phyloP scores from a whole-genome alignment of 257 asterid genomes.

The Nicotiana undulata region DNA sequence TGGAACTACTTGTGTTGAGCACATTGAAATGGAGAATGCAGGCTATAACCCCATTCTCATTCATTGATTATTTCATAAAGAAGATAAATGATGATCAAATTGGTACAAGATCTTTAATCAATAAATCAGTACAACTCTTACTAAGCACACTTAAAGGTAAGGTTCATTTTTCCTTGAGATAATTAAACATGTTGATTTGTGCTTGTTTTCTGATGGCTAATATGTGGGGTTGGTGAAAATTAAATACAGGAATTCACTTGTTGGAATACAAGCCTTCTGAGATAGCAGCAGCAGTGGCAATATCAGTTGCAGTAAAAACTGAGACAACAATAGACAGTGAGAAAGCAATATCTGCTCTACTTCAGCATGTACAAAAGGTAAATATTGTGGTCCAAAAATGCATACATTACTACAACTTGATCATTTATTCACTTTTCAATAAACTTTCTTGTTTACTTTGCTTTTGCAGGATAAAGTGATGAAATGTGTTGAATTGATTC shows the following conservation, averaged over 20 bases:
- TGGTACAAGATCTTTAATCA: slow-evolving; percentile 12
- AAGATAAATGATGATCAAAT: slow-evolving; percentile 19
- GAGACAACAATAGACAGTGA: slow-evolving; percentile 21
- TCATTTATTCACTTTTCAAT: neutral
- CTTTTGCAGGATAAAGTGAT: slow-evolving; percentile 27
- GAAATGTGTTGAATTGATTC: slow-evolving; percentile 23
- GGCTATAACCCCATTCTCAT: slow-evolving; percentile 39
- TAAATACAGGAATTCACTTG: slow-evolving; percentile 33
- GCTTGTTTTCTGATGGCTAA: neutral
- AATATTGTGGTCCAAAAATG: slow-evolving; percentile 20
- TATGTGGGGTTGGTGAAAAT: slow-evolving; percentile 17
- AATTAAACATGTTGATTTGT: neutral
- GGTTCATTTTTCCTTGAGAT: neutral
- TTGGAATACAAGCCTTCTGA: slow-evolving; percentile 41
- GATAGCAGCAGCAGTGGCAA: slow-evolving; percentile 43
- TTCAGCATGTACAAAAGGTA: slow-evolving; percentile 28
- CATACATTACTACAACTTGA: neutral
- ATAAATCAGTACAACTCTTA: slow-evolving; percentile 25
- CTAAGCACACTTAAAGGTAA: slow-evolving; percentile 28
- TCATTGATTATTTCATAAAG: slow-evolving; percentile 25
- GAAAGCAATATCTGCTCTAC: slow-evolving; percentile 22
- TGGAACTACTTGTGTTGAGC: slow-evolving; percentile 40
- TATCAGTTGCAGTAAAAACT: slow-evolving; percentile 25
- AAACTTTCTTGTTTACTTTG: too few relatives aligned
- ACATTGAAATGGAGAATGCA: slow-evolving; percentile 40